Base-by-base conservation (phyloP, 768 basidiomycete genomes). In the Cubamyces sp. region DNA sequence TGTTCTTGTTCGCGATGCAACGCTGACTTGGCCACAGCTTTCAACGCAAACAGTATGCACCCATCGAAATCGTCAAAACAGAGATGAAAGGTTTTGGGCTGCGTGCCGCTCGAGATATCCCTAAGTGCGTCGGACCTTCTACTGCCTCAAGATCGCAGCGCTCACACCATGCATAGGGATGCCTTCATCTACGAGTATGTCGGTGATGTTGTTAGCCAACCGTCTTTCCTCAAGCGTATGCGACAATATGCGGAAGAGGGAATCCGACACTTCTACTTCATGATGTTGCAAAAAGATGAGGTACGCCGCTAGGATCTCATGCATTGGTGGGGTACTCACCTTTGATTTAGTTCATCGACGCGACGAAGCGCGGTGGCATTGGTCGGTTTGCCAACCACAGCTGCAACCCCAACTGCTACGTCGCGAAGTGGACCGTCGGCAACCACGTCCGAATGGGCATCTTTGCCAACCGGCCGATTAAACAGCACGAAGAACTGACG, bases 231-330 rank as follows among this genome's bases (percentile, higher is more conserved):
- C 76, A 94, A 92, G 74, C 87, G 96, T 30, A 98, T 99, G 94
- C 85, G 90, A 41, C 88, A 90, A 9, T 99, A 99, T 72, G 96
- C 86, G 2, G 85, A 88, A 45, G 93, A 97, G 73, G 96, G 96
- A 18, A 94, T 98, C 66, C 82, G 85, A 54, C 97, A 98, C 74
- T 99, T 98, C 69, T 99, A 98, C 78, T 99, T 99, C 74, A 99
- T 98, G 97, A 96, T 96, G 91, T 76, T 99, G 60, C 97, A 99
- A 77, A 94, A 92, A 72, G 95, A 96, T 67, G 95, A 98, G 84
- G 96, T 94, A 67, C 57, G 85, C 15, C 9, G 1, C n/a, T 2
- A 0, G 16, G 7, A 12, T 30, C 9, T 23, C 3, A 51, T 23
- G 15, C 23, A 11, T n/a, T 52, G 11, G 25, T 15, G 54, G 34